Percentiles rank a stretch among this genome's conserved stretches.
Conservation (phyloP, 768 basidiomycete genomes). For the Termitomyces heimii region DNA sequence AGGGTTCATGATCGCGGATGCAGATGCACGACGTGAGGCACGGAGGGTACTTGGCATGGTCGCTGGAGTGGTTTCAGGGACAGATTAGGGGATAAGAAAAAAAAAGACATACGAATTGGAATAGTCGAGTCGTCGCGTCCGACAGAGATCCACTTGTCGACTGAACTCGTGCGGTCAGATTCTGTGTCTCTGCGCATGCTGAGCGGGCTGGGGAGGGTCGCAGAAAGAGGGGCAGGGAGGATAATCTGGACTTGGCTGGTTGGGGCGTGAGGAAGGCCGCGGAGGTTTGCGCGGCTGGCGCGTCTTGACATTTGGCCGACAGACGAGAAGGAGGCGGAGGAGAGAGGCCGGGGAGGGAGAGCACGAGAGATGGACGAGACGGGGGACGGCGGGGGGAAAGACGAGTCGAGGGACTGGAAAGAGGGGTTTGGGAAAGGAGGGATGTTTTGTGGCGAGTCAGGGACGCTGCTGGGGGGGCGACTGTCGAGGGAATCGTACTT, state of each 20-base stretch:
- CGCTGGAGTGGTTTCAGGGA: background rate
- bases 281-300: conserved; percentile 33
- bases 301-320: conserved; percentile 8
- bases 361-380: conserved; percentile 18
- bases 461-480: conserved; percentile 10
- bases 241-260: conserved; percentile 61
- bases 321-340: conserved; percentile 22
- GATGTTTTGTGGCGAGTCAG: background rate
- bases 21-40: conserved; percentile 2
- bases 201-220: conserved; percentile 19
- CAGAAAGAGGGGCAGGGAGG: conserved; percentile 59
- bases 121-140: conserved; percentile 7
- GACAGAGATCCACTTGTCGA: conserved; percentile 31
- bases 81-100: background rate
- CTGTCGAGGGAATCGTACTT: conserved; percentile 23
- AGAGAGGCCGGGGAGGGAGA: conserved; percentile 19
- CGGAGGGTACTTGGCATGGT: background rate
- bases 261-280: conserved; percentile 57
- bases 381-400: conserved; percentile 14
- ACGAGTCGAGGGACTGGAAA: conserved; percentile 9
- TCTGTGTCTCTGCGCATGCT: conserved; percentile 11
- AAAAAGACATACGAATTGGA: background rate
- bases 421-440: conserved; percentile 1
- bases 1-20: conserved; percentile 3
- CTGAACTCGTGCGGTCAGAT: conserved; percentile 19